Percentiles rank a stretch among this genome's conserved stretches.
phyloP scores from a whole-genome alignment of 805 yeast species.

The Saturnispora silvae region DNA sequence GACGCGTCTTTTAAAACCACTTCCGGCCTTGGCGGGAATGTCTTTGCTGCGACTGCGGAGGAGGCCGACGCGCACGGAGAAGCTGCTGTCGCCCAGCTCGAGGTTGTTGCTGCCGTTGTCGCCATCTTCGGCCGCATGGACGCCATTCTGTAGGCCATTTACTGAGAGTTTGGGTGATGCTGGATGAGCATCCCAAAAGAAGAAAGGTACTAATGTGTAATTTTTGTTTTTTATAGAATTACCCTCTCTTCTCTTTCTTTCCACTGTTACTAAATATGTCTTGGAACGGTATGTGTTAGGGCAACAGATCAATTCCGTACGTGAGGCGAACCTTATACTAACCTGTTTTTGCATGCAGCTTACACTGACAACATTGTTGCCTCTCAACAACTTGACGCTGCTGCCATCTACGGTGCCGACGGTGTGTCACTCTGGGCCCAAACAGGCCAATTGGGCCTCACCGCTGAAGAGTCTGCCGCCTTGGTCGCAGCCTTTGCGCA shows the following conservation, averaged over 20 bases:
- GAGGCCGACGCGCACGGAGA: constrained; percentile 43
- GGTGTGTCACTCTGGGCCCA: constrained; percentile 95
- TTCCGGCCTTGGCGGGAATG: constrained; percentile 62
- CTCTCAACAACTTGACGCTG: constrained; percentile 83
- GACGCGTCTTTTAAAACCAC: constrained; percentile 31
- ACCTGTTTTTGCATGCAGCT: no score
- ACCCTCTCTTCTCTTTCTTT: no score
- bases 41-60: constrained; percentile 36
- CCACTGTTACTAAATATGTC: constrained; percentile 17
- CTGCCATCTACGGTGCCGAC: constrained; percentile 86
- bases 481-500: constrained; percentile 74
- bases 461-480: constrained; percentile 58
- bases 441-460: constrained; percentile 54
- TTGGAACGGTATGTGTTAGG: no score
- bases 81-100: constrained; percentile 62
- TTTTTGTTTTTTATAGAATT: background rate
- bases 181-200: no score
- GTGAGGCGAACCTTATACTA: no score
- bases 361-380: constrained; percentile 89
- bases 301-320: no score
- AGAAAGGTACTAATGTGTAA: no score
- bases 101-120: constrained; percentile 86
- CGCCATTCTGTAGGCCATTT: constrained; percentile 53
- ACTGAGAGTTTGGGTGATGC: background rate
- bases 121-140: constrained; percentile 90